Evolutionary conservation across 1,139 yeast species (phyloP), one percentile per base, ranked within the genome.

Genomic region (Pichia sp.): DNA sequence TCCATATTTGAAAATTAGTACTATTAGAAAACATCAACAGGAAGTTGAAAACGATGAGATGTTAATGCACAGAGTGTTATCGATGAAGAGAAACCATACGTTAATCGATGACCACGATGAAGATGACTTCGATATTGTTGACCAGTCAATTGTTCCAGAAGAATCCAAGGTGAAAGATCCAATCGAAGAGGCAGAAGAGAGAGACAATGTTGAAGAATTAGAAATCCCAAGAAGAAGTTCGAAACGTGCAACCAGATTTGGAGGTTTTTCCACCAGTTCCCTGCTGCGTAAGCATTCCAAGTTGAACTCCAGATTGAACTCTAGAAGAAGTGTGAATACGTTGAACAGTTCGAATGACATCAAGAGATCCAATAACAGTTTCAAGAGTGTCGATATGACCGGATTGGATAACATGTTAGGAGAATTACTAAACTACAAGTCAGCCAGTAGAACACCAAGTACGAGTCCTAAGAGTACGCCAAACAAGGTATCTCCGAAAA

Each of bases 141-240:
- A n/a, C n/a, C n/a, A n/a, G n/a, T n/a, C n/a, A n/a, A n/a, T n/a
- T n/a, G n/a, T n/a, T n/a, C n/a, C n/a, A n/a, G n/a, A n/a, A n/a
- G n/a, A n/a, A n/a, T n/a, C n/a, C n/a, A n/a, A n/a, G n/a, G n/a
- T n/a, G n/a, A n/a, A n/a, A n/a, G n/a, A n/a, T n/a, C n/a, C n/a
- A n/a, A n/a, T n/a, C n/a, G n/a, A n/a, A n/a, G n/a, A n/a, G n/a
- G n/a, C n/a, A n/a, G n/a, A n/a, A n/a, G n/a, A n/a, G n/a, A n/a
- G n/a, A n/a, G n/a, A n/a, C n/a, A n/a, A n/a, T n/a, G n/a, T n/a
- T 2, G 46, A 44, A 9, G 28, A 33, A 1, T 20, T 49, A 10
- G 33, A 44, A 24, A 47, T 53, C 32, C 56, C 56, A 11, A 42
- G 51, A 35, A 46, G 56, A 39, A 50, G 51, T 19, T 50, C 56